Evolutionary conservation across 176 grass and related monocot species (phyloP), one percentile per base, ranked within the genome.

Genomic region (Chloris gayana): DNA sequence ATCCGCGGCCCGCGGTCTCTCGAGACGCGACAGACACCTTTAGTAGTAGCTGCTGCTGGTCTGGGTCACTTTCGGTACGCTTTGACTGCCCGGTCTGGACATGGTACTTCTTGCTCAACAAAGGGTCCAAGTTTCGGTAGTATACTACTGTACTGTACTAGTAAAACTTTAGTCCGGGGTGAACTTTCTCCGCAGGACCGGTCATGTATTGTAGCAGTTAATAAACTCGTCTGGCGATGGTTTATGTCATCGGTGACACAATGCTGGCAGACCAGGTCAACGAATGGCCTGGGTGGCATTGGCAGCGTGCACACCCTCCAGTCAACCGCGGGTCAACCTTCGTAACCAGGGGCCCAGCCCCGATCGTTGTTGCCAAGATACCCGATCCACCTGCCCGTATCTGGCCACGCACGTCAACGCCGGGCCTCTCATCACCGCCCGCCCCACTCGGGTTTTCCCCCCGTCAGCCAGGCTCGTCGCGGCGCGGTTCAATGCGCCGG

Each of bases 21-120:
- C 63, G 38, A 77, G 54, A 44, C 0, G 41, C 31, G 72, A 70
- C 78, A 76, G 72, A 70, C 78, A 76, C 62, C 25, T 70, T 62
- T 72, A 15, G 37, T 4, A 56, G 38, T 60, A 50, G 6, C 0
- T 14, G 12, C 7, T 2, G 19, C 1, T 14, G 4, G 46, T 5
- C 5, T 14, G 0, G n/a, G 38, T 51, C 51, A 4, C 13, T 69
- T 69, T 60, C 12, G 70, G 62, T 42, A 7, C n/a, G n/a, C 46
- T 66, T 73, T 45, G 69, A 73, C 64, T 0, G 3, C 24, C 3
- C 3, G 9, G 54, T 24, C 47, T n/a, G 14, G 15, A 2, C 47
- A 5, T 19, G 7, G 0, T 53, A 19, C 19, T 6, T 22, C n/a
- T n/a, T n/a, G n/a, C n/a, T n/a, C n/a, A n/a, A n/a, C n/a, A n/a